Base-by-base conservation (phyloP, 495 filamentous ascomycete genomes). In the Evansstolkia leycettana region DNA sequence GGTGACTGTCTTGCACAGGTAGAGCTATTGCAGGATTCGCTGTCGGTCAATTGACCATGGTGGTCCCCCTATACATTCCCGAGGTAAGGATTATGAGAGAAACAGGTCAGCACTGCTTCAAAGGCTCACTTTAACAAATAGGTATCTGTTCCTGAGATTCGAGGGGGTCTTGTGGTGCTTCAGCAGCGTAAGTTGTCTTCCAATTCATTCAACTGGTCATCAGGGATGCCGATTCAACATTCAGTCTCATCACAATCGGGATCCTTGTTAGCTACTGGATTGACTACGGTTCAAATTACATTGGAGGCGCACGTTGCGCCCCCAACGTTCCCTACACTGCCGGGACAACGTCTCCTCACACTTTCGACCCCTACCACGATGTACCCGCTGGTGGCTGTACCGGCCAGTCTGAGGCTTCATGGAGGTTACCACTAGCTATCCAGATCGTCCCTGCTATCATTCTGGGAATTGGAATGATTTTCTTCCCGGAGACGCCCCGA, bases 251-350 rank as follows among this genome's bases (percentile, higher is more conserved):
- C 43, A 83, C 76, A 20, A 75, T 85, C 34, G 85, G 85, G 17
- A 89, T 93, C 55, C 73, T 90, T 65, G 57, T 87, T 20, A 75
- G 71, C 41, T 90, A 86, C 62, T 92, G 84, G 83, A 82, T 86
- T 44, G 75, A 84, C 54, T 85, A 84, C 37, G 55, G 52, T 13
- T 53, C 60, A 12, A 61, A 64, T 38, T 56, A 58, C 19, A 59
- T 64, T 31, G 60, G 58, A n/a, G 58, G 60, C 9, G 51, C 56
- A 0, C 46, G 57, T 10, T 67, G 59, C 16, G 55, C 60, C 23
- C 60, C 55, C 10, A 41, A 52, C 28, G 43, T 58, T 26, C 54
- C 57, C 9, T 86, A 73, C 54, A 87, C 85, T 32, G 84, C 84
- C n/a, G 79, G 80, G 5, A 79, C 72, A 6, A 55, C 63, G 3